These are phyloP conservation scores for Kurtzmaniella fragi DNA, from an alignment of 805 yeast species.

Conservation along the genomic window DNA sequence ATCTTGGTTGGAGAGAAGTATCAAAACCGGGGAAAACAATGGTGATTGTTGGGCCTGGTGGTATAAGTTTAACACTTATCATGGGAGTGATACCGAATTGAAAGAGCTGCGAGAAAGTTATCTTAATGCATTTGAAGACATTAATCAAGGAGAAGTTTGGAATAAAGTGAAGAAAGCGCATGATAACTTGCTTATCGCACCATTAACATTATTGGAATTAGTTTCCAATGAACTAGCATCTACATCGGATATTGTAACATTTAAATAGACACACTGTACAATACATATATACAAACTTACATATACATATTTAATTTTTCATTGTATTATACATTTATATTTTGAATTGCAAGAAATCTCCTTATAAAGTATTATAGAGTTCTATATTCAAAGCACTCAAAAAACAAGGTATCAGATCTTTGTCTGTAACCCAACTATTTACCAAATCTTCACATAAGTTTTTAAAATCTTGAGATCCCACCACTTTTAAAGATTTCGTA, in stretches of 20 bases:
- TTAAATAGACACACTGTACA: background rate
- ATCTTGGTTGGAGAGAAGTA: constrained; percentile 71
- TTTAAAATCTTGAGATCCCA: constrained; percentile 36
- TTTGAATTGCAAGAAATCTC: background rate
- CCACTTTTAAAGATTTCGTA: constrained; percentile 50
- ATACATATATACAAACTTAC: constrained; percentile 2
- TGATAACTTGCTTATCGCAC: constrained; percentile 36
- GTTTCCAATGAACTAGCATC: constrained; percentile 16
- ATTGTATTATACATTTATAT: background rate
- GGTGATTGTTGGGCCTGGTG: constrained; percentile 81
- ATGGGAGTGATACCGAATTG: constrained; percentile 34
- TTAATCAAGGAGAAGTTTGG: constrained; percentile 65
- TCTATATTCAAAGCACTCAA: constrained; percentile 69
- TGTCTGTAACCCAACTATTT: constrained; percentile 61
- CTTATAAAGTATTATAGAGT: constrained; percentile 30
- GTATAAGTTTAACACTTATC: constrained; percentile 39
- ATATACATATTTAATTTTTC: background rate
- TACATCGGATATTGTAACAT: constrained; percentile 5
- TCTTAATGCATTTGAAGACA: constrained; percentile 36
- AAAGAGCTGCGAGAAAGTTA: constrained; percentile 31
- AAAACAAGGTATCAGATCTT: constrained; percentile 71
- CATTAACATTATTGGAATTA: constrained; percentile 34
- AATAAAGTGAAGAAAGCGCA: constrained; percentile 44
- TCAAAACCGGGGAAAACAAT: constrained; percentile 45
- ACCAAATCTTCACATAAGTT: constrained; percentile 45